Percentiles rank a stretch among this genome's conserved stretches.
Evolutionary conservation across 1,284 basidiomycete species (phyloP).

Genomic region (Trichosporon sp.): DNA sequence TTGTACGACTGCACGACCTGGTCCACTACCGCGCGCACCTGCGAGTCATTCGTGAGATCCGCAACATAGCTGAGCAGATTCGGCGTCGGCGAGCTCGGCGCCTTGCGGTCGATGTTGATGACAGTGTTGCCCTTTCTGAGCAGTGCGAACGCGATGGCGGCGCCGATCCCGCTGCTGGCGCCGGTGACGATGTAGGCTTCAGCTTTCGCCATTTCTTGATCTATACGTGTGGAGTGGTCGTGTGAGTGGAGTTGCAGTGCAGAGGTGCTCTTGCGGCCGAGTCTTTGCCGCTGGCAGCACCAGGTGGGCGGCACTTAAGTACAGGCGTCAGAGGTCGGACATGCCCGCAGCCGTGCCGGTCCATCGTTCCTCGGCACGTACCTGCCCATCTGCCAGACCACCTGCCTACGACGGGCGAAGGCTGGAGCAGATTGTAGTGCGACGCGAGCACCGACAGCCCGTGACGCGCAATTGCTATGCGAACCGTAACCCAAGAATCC

Average conservation of each 20-base stretch:
- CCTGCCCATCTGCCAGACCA: no score
- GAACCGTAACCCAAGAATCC: neutral
- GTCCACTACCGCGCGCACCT: neutral
- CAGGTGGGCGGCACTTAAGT: conserved; percentile 2
- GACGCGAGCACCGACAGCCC: neutral
- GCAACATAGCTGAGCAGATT: conserved; percentile 52
- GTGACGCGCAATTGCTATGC: neutral
- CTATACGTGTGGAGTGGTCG: neutral
- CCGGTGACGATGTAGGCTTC: conserved; percentile 39
- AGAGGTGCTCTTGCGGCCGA: neutral
- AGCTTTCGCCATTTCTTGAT: conserved; percentile 7
- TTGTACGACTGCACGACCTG: neutral
- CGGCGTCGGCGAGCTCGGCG: conserved; percentile 56
- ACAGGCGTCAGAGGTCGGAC: neutral
- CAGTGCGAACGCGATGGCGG: conserved; percentile 49
- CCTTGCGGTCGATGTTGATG: conserved; percentile 59
- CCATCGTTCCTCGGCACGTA: neutral
- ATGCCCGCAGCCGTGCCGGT: neutral
- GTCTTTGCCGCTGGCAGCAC: neutral
- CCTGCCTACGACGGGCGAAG: neutral
- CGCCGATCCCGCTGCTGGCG: conserved; percentile 48
- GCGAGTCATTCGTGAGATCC: conserved; percentile 9
- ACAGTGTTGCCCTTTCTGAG: conserved; percentile 54
- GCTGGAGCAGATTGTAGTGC: neutral
- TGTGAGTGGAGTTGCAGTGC: neutral